Percentiles rank a stretch among this genome's conserved stretches.
Evolutionary conservation across 371 early-diverging fungal genomes (phyloP).

Genomic region (Mortierella sp.): DNA sequence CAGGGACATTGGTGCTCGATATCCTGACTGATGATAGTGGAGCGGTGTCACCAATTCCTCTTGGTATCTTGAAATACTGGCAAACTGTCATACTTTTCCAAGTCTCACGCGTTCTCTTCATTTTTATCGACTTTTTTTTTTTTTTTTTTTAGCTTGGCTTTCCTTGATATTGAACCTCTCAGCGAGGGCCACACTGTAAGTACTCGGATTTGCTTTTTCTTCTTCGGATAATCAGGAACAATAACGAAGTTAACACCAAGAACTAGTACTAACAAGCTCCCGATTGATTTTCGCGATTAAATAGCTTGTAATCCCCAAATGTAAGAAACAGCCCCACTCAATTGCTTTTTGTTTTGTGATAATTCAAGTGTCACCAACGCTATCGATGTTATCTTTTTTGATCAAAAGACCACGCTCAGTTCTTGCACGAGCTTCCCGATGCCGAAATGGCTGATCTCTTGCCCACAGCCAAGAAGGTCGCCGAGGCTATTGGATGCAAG

Average conservation of each 20-base stretch:
- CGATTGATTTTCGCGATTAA: neutral
- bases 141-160: conserved; percentile 63
- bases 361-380: neutral
- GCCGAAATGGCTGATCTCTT: conserved; percentile 85
- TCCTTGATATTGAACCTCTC: conserved; percentile 85
- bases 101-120: conserved; percentile 1
- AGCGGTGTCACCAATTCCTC: too few relatives aligned
- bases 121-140: neutral
- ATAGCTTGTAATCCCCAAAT: conserved; percentile 88
- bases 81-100: neutral
- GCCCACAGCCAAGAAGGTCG: conserved; percentile 91
- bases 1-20: neutral
- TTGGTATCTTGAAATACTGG: too few relatives aligned
- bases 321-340: conserved; percentile 57
- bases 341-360: neutral
- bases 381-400: neutral
- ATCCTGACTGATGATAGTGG: neutral
- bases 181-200: conserved; percentile 83
- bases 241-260: neutral
- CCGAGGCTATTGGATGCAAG: conserved; percentile 72
- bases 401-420: conserved; percentile 83
- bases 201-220: neutral
- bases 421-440: conserved; percentile 91
- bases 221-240: neutral
- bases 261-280: neutral